Evolutionary conservation across 2,329 filamentous ascomycete genomes (phyloP).

Genomic region (Ceratocystiopsis minuta): DNA sequence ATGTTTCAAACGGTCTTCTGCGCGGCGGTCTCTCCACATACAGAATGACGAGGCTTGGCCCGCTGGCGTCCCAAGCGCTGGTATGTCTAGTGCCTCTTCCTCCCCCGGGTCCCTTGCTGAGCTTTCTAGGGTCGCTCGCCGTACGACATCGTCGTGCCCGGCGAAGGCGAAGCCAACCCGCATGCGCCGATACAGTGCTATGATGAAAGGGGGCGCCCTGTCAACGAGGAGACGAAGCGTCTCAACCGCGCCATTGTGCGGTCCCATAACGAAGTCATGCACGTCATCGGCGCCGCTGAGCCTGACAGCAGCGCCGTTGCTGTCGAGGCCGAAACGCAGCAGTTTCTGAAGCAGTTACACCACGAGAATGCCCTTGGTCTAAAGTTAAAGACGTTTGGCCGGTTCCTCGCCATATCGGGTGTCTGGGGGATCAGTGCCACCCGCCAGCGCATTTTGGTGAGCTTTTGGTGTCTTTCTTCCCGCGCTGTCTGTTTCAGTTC

Average conservation of each 20-base stretch:
- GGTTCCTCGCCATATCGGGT: conserved; percentile 21
- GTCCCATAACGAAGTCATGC: conserved; percentile 46
- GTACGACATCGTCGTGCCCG: conserved; percentile 37
- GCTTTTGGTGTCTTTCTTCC: conserved; percentile 10
- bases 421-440: conserved; percentile 35
- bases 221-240: conserved; percentile 34
- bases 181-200: conserved; percentile 29
- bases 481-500: background rate
- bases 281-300: conserved; percentile 43
- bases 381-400: conserved; percentile 18
- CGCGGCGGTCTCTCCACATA: too few relatives aligned
- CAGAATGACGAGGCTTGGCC: conserved; percentile 34
- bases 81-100: conserved; percentile 18
- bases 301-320: conserved; percentile 25
- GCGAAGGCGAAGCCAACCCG: conserved; percentile 25
- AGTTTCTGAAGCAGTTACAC: conserved; percentile 23
- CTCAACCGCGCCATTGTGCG: conserved; percentile 40
- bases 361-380: conserved; percentile 30
- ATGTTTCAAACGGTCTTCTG: too few relatives aligned
- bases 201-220: conserved; percentile 35
- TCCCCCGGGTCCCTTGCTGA: background rate
- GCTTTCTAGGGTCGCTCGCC: conserved; percentile 35
- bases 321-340: conserved; percentile 21
- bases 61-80: conserved; percentile 37
- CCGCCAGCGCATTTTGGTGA: conserved; percentile 35